A percentile compares a stretch with the other conserved stretches of the same genome.
Evolutionary conservation across 768 basidiomycete genomes (phyloP).

Genomic region (Strobilomyces dryophilus): DNA sequence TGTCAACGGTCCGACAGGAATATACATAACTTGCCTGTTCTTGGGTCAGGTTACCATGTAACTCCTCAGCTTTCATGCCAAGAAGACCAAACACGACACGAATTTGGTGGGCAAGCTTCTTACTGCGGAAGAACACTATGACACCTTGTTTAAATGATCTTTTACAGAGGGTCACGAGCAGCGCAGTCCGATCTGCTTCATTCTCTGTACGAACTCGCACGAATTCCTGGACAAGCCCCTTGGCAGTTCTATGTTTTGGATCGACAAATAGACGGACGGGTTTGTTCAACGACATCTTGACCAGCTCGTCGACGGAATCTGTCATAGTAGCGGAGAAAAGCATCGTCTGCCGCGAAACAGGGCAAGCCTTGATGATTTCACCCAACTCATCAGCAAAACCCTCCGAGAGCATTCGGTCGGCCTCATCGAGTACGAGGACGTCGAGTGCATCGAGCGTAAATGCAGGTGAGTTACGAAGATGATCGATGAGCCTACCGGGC

Average conservation of each 20-base stretch:
- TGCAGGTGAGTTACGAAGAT: slow-evolving; percentile 90
- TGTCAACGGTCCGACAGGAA: not conserved
- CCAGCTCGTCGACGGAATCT: slow-evolving; percentile 90
- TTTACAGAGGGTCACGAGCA: slow-evolving; percentile 82
- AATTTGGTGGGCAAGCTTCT: slow-evolving; percentile 96
- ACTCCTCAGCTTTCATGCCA: slow-evolving; percentile 86
- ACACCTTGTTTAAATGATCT: slow-evolving; percentile 79
- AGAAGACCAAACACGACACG: slow-evolving; percentile 86
- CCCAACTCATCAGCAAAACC: slow-evolving; percentile 93
- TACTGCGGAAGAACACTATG: slow-evolving; percentile 94
- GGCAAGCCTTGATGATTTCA: slow-evolving; percentile 92
- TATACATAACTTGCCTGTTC: slow-evolving; percentile 64
- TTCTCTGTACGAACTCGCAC: slow-evolving; percentile 83
- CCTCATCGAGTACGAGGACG: slow-evolving; percentile 93
- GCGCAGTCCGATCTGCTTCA: slow-evolving; percentile 69
- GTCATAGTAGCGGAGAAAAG: slow-evolving; percentile 99
- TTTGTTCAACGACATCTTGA: slow-evolving; percentile 87
- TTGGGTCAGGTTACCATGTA: slow-evolving; percentile 94
- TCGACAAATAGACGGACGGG: slow-evolving; percentile 96
- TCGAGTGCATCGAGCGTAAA: slow-evolving; percentile 93
- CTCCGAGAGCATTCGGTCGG: slow-evolving; percentile 94
- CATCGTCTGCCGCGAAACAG: slow-evolving; percentile 90
- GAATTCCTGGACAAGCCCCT: slow-evolving; percentile 89
- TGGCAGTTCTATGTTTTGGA: slow-evolving; percentile 83
- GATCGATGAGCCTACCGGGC: slow-evolving; percentile 96